phyloP scores from a whole-genome alignment of 148 eudicot genomes.

The Vaccinium macrocarpon region DNA sequence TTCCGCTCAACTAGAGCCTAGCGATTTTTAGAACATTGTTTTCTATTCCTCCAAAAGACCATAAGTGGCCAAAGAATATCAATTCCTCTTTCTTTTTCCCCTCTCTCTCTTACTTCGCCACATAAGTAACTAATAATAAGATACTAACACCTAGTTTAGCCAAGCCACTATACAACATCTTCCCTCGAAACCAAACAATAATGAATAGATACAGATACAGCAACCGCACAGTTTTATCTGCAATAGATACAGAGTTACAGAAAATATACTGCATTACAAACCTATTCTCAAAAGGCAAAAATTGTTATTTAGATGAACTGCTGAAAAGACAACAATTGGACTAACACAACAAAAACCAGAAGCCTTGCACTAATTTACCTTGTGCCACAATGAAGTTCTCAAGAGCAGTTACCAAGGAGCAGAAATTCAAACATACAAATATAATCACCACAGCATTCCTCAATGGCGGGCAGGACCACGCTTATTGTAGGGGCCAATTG shows the following conservation, averaged over 20 bases:
- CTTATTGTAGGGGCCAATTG: conserved; percentile 58
- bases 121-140: too few relatives aligned
- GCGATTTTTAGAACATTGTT: too few relatives aligned
- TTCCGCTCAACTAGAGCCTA: too few relatives aligned
- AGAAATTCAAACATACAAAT: not conserved
- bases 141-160: too few relatives aligned
- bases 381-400: not conserved
- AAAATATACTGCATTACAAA: not conserved
- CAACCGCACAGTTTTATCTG: not conserved
- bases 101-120: too few relatives aligned
- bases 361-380: not conserved
- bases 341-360: not conserved
- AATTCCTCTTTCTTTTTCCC: too few relatives aligned
- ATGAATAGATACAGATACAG: not conserved
- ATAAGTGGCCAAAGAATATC: too few relatives aligned
- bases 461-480: conserved; percentile 45
- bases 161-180: not conserved
- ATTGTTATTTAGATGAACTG: not conserved
- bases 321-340: not conserved
- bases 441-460: conserved; percentile 13
- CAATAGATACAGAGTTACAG: not conserved
- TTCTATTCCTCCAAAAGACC: too few relatives aligned
- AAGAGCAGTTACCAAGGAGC: not conserved
- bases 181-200: not conserved
- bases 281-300: conserved; percentile 1